Base-by-base conservation (phyloP, 2,329 filamentous ascomycete species). In the Colletotrichum somersetense region DNA sequence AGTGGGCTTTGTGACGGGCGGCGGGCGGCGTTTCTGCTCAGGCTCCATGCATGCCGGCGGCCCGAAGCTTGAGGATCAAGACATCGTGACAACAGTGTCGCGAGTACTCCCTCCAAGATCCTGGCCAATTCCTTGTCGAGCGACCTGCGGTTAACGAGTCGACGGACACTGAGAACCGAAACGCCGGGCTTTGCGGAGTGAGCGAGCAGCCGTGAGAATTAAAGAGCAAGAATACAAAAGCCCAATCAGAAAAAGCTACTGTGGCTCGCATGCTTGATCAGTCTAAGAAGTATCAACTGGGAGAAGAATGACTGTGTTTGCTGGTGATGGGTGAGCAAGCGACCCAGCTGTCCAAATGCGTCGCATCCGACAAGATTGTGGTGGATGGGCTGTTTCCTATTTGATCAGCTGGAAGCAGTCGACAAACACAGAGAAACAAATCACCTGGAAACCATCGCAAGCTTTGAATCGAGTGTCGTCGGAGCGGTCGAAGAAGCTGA, bases 401-500 rank as follows among this genome's bases (percentile, higher is more conserved):
- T n/a, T 38, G 3, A 14, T 2, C 23, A 18, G 33, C 1, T 26
- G 16, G 3, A 1, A 30, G 12, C 12, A 52, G 5, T 26, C 10
- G 8, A 14, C 11, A 1, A 18, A 30, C 2, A 18, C 26, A 3
- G 6, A 62, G 2, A 10, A 20, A 23, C 6, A 16, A 2, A 18
- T 38, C 44, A 62, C 4, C 14, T 44, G 67, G 63, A 23, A 20
- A 8, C 40, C 20, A 23, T 38, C 12, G 5, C 23, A n/a, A 30
- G 20, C 66, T 59, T 61, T 38, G 38, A 30, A 42, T 14, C 4
- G 53, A 50, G 42, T 48, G n/a, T 20, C 26, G 23, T 40, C 3
- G 30, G 48, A 18, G 55, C 33, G 61, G 23, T 66, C 66, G 66
- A 64, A 66, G 69, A 69, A 69, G 66, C 23, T 72, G 30, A 26